Evolutionary conservation across 2,329 filamentous ascomycete species (phyloP), one percentile per base, ranked within the genome.

Genomic region (Aspergillus calidoustus): DNA sequence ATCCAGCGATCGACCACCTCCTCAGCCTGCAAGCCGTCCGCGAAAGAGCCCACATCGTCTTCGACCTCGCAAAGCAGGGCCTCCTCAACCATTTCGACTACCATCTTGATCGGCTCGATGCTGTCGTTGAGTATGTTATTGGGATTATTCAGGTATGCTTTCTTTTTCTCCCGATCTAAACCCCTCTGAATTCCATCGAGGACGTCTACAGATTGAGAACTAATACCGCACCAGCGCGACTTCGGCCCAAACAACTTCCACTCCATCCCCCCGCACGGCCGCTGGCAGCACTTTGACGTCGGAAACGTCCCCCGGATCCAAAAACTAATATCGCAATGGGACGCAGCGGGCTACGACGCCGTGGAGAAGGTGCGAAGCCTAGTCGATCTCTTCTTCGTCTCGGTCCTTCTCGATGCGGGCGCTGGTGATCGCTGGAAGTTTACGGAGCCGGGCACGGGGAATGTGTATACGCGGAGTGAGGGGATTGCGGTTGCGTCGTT

Each of bases 211-310:
- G 43, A 48, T 44, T 56, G 30, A 64, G 30, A 46, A 5, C 17
- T 13, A 15, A 41, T 15, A 28, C 1, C 4, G 22, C n/a, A 8
- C 30, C 3, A 84, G 82, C 80, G 82, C 19, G 82, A 84, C 64
- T 84, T 82, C 62, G 82, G 82, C 0, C 82, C 82, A 0, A 76
- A 82, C 62, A 76, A 71, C 19, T 82, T 74, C 64, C 61, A 80
- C 53, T 69, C 74, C 0, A 86, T 86, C 54, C 84, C 84, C 0
- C 82, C 83, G 9, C 84, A 86, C 64, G 86, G 79, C 8, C 81
- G 86, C 48, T 88, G 86, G 83, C 86, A 88, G 69, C 86, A 89
- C 73, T 88, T 88, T 65, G 83, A 87, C 15, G 81, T 87, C 44
- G 86, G 86, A 9, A 80, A 79, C 15, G 74, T 84, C 30, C 76